A percentile compares a stretch with the other conserved stretches of the same genome.
These are phyloP conservation scores for Wickerhamiella azyma DNA, from an alignment of 805 yeast genomes.

Conservation along the genomic window DNA sequence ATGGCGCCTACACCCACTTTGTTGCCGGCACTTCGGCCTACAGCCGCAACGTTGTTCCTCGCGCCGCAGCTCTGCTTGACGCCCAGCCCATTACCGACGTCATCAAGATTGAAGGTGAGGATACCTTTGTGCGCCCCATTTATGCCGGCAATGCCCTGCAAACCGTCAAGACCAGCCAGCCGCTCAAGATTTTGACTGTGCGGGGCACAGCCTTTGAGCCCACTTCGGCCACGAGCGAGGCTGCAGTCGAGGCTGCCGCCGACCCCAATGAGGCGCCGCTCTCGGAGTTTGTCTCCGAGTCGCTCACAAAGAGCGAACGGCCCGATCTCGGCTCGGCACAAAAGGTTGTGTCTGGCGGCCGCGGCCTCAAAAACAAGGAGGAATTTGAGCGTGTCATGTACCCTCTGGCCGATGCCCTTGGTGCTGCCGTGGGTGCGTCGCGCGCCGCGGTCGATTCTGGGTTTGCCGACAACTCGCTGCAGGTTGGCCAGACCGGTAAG, in stretches of 20 bases:
- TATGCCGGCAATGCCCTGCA: conserved; percentile 91
- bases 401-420: conserved; percentile 72
- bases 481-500: conserved; percentile 97
- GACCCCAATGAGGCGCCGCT: conserved; percentile 26
- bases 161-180: conserved; percentile 61
- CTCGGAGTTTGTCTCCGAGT: conserved; percentile 60
- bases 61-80: conserved; percentile 74
- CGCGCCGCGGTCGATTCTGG: conserved; percentile 98
- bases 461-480: conserved; percentile 87
- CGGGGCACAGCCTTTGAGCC: conserved; percentile 69
- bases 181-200: conserved; percentile 55
- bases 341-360: conserved; percentile 80
- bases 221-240: conserved; percentile 32
- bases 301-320: conserved; percentile 62
- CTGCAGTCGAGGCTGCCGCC: conserved; percentile 16
- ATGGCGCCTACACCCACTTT: conserved; percentile 47
- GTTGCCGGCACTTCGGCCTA: conserved; percentile 72
- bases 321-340: conserved; percentile 84
- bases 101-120: conserved; percentile 46
- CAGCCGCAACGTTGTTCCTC: conserved; percentile 76
- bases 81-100: conserved; percentile 82
- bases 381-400: conserved; percentile 61
- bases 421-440: conserved; percentile 94
- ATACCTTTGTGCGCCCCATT: conserved; percentile 80
- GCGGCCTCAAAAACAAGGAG: conserved; percentile 84